Evolutionary conservation across 768 basidiomycete genomes (phyloP).

Genomic region (Chiua virens): DNA sequence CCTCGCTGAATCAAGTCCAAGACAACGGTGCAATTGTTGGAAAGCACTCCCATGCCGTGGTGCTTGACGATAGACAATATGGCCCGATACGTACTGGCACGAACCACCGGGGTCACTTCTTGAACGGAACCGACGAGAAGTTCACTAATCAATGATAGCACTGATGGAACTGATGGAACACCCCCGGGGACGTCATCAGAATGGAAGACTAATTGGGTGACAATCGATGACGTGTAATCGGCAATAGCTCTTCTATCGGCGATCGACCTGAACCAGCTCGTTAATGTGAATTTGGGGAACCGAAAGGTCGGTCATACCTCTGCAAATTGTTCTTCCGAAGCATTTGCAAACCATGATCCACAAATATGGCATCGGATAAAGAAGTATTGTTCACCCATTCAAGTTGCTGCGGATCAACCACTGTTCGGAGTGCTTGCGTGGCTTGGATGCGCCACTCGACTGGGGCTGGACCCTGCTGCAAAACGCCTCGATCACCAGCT

Average conservation of each 20-base stretch:
- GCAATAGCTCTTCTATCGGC: constrained; percentile 19
- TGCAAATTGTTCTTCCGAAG: constrained; percentile 41
- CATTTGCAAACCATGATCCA: constrained; percentile 45
- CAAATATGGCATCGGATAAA: constrained; percentile 42
- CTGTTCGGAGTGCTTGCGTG: constrained; percentile 33
- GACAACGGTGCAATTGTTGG: constrained; percentile 31
- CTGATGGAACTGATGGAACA: constrained; percentile 30
- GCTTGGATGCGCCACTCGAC: constrained; percentile 24
- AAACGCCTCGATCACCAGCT: background rate
- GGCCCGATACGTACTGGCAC: constrained; percentile 42
- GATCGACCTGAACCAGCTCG: constrained; percentile 11
- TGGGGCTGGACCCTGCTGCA: background rate
- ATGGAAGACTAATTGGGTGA: constrained; percentile 8
- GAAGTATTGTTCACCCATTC: constrained; percentile 56
- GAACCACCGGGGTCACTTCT: constrained; percentile 48
- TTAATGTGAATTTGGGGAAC: constrained; percentile 7
- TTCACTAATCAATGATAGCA: constrained; percentile 34
- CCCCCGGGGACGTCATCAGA: background rate
- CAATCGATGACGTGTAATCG: constrained; percentile 20
- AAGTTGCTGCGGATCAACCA: constrained; percentile 46
- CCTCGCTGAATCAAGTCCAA: constrained; percentile 46
- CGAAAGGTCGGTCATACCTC: constrained; percentile 31
- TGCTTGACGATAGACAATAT: constrained; percentile 45
- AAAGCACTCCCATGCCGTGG: constrained; percentile 31
- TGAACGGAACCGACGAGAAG: constrained; percentile 46